These are phyloP conservation scores for Musa troglodytarum DNA, from an alignment of 176 grass and related monocot species.

Conservation along the genomic window DNA sequence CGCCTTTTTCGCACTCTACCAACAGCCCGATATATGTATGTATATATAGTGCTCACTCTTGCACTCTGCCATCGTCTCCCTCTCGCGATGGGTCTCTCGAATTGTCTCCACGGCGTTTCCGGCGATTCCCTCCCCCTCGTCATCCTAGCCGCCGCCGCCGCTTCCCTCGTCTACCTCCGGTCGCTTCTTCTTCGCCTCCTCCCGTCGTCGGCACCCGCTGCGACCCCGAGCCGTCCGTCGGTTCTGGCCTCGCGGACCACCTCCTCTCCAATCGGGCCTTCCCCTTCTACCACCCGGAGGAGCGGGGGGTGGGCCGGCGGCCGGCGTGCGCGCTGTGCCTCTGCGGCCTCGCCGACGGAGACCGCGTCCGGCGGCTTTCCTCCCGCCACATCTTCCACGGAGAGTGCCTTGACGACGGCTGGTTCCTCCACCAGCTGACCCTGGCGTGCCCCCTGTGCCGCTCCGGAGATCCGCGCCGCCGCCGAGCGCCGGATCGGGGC, in stretches of 20 bases:
- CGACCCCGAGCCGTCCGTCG: neutral
- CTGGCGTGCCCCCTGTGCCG: slow-evolving; percentile 4
- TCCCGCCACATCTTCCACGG: slow-evolving; percentile 19
- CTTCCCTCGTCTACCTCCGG: slow-evolving; percentile 9
- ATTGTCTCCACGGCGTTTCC: slow-evolving; percentile 19
- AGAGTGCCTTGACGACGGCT: slow-evolving; percentile 21
- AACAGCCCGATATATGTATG: no score
- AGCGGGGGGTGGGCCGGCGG: neutral
- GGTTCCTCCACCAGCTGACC: neutral
- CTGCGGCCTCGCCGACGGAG: slow-evolving; percentile 6
- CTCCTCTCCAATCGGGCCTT: slow-evolving; percentile 3
- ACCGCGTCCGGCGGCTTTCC: slow-evolving; percentile 15
- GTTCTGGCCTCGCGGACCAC: slow-evolving; percentile 13
- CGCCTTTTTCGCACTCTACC: no score
- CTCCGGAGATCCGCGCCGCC: neutral
- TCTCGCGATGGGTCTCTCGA: slow-evolving; percentile 12
- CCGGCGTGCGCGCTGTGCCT: slow-evolving; percentile 14
- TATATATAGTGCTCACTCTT: no score
- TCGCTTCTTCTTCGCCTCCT: slow-evolving; percentile 6
- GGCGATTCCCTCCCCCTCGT: slow-evolving; percentile 16
- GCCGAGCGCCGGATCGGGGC: neutral
- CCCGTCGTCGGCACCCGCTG: neutral
- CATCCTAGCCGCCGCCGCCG: slow-evolving; percentile 14
- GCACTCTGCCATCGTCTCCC: no score
- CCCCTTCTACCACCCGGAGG: neutral